Evolutionary conservation across 2,329 filamentous ascomycete genomes (phyloP).

Genomic region (Dryadomyces quercivorus): DNA sequence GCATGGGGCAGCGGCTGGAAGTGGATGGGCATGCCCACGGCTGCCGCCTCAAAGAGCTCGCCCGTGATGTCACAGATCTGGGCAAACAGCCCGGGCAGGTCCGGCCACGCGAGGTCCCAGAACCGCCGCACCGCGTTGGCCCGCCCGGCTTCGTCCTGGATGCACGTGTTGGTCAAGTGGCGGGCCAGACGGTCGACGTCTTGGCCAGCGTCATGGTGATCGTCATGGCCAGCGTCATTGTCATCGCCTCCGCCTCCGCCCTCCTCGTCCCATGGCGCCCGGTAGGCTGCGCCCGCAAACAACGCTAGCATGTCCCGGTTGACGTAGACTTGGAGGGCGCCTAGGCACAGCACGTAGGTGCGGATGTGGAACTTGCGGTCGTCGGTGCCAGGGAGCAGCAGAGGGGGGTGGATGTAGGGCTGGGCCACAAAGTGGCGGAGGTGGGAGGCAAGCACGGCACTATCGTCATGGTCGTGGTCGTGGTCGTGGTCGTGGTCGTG

Average conservation of each 20-base stretch:
- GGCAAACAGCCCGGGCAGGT: slow-evolving; percentile 48
- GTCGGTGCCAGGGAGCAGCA: slow-evolving; percentile 52
- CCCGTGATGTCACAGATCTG: slow-evolving; percentile 66
- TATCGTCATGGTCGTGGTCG: slow-evolving; percentile 22
- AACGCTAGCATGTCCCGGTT: slow-evolving; percentile 87
- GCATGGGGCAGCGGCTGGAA: slow-evolving; percentile 82
- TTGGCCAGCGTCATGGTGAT: neutral
- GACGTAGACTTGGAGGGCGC: slow-evolving; percentile 70
- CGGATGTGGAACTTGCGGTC: slow-evolving; percentile 88
- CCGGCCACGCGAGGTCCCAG: slow-evolving; percentile 44
- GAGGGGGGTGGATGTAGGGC: slow-evolving; percentile 82
- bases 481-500: slow-evolving; percentile 15
- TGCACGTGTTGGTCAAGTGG: slow-evolving; percentile 91
- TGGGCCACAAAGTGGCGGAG: slow-evolving; percentile 94
- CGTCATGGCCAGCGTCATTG: slow-evolving; percentile 13
- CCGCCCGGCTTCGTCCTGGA: slow-evolving; percentile 54
- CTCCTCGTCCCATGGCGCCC: slow-evolving; percentile 41
- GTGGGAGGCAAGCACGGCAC: slow-evolving; percentile 70
- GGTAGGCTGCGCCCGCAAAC: slow-evolving; percentile 69
- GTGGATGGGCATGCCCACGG: slow-evolving; percentile 71
- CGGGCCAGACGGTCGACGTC: slow-evolving; percentile 45
- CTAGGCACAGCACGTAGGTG: slow-evolving; percentile 75
- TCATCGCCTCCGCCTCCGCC: slow-evolving; percentile 24
- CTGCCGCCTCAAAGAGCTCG: slow-evolving; percentile 78
- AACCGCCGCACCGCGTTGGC: slow-evolving; percentile 52